Evolutionary conservation across 768 basidiomycete genomes (phyloP).

Genomic region (Mycena galopus): DNA sequence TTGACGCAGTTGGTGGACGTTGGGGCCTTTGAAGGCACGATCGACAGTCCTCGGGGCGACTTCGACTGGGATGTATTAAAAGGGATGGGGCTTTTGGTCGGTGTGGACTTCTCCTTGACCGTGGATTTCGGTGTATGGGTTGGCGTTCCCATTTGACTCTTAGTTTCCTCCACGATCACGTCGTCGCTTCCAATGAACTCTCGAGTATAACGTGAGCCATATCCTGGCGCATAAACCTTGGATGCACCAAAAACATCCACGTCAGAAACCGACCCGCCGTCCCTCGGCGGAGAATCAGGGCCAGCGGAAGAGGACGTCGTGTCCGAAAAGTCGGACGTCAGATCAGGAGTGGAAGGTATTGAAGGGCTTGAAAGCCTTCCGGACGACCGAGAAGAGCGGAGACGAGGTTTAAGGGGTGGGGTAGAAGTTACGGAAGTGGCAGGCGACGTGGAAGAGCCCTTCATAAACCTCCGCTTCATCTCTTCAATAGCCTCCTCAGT

Average conservation of each 20-base stretch:
- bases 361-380: constrained; percentile 35
- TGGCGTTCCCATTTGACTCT: constrained; percentile 49
- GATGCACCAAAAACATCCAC: constrained; percentile 33
- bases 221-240: constrained; percentile 36
- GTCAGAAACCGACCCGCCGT: constrained; percentile 40
- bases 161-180: constrained; percentile 48
- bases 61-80: constrained; percentile 27
- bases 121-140: constrained; percentile 47
- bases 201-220: constrained; percentile 38
- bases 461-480: constrained; percentile 72
- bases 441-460: constrained; percentile 45
- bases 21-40: constrained; percentile 42
- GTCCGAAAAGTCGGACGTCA: constrained; percentile 73
- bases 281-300: constrained; percentile 65
- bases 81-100: constrained; percentile 34
- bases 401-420: constrained; percentile 33
- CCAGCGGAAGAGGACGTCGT: constrained; percentile 65
- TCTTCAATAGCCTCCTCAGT: constrained; percentile 69
- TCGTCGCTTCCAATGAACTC: constrained; percentile 47
- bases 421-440: constrained; percentile 38
- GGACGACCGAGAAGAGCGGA: constrained; percentile 41
- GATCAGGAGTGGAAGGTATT: constrained; percentile 67
- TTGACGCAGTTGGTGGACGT: constrained; percentile 67
- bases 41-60: constrained; percentile 37
- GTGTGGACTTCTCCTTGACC: constrained; percentile 30